phyloP scores from a whole-genome alignment of 2,329 filamentous ascomycete genomes.

The Paradendryphiella salina region DNA sequence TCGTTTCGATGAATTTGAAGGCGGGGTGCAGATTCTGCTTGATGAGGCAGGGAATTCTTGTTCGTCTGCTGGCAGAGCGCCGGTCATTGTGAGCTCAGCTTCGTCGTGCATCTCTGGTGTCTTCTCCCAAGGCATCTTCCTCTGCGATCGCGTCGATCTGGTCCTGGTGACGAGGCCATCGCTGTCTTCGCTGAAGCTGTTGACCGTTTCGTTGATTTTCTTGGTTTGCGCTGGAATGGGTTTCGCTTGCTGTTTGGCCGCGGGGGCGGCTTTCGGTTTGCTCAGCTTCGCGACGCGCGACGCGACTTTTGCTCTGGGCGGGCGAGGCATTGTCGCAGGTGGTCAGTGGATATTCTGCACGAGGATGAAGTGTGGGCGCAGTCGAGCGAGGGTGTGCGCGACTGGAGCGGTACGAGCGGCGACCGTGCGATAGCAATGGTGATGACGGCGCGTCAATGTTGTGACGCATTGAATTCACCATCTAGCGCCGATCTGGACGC shows the following conservation, averaged over 20 bases:
- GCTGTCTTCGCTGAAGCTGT: slow-evolving; percentile 44
- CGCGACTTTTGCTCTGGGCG: slow-evolving; percentile 44
- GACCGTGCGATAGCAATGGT: slow-evolving; percentile 11
- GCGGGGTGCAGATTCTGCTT: slow-evolving; percentile 28
- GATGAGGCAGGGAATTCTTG: slow-evolving; percentile 1
- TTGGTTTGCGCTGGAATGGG: slow-evolving; percentile 20
- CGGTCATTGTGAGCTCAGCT: slow-evolving; percentile 43
- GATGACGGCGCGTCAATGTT: slow-evolving; percentile 17
- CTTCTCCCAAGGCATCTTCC: slow-evolving; percentile 24
- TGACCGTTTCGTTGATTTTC: slow-evolving; percentile 18
- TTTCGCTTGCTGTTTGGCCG: slow-evolving; percentile 24
- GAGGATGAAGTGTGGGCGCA: slow-evolving; percentile 3
- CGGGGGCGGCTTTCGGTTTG: slow-evolving; percentile 24
- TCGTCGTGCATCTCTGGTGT: slow-evolving; percentile 25
- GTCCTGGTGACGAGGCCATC: slow-evolving; percentile 42
- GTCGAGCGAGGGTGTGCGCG: slow-evolving; percentile 11
- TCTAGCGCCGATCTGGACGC: slow-evolving; percentile 15
- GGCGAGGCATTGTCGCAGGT: slow-evolving; percentile 41
- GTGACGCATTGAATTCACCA: slow-evolving; percentile 19
- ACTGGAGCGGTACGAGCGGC: slow-evolving; percentile 2
- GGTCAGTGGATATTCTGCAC: not conserved
- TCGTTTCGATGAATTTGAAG: slow-evolving; percentile 22
- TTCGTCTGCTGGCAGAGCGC: slow-evolving; percentile 36
- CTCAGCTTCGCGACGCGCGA: slow-evolving; percentile 38
- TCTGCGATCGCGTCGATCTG: slow-evolving; percentile 25